Evolutionary conservation across 2,329 filamentous ascomycete species (phyloP), one percentile per base, ranked within the genome.

Genomic region (Diatrype stigma): DNA sequence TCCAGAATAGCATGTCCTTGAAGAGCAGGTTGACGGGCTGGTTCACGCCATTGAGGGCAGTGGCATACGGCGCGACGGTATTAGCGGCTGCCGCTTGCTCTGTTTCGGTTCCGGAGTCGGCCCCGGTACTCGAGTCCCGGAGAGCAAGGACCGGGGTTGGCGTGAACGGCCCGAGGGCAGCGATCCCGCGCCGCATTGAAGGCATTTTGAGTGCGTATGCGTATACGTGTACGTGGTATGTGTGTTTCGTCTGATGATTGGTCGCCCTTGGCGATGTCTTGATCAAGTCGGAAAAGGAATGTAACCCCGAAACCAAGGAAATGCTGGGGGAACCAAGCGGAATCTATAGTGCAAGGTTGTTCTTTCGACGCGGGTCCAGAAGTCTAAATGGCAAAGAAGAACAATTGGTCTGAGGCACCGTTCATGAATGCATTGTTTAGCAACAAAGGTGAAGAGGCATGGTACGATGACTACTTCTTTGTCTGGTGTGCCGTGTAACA

Each of bases 1-100:
- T 82, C 77, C 77, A 83, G 82, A 82, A 86, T 12, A 85, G 62
- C 37, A 73, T 67, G 56, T 84, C 73, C 60, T 73, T 78, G 62
- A 84, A 81, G 12, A 81, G 58, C 57, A 81, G 65, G 63, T 86
- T 85, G 57, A 77, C 70, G 2, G 69, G 58, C 62, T 85, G 81
- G 59, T 84, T 79, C 56, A 86, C 82, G 49, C 83, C 83, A 59
- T 77, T 79, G 54, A 86, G 74, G 45, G 72, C 73, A 30, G 75
- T 77, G 59, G 77, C 73, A 64, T 76, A 86, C 17, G 79, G 77
- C 14, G 77, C 73, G 52, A 85, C 79, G 19, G 78, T 80, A 19
- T 74, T 70, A 40, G 68, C 72, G 21, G 74, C 46, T 4, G 61
- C 51, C 38, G 49, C 46, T 46, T 54, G 50, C 42, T 56, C 51